These are phyloP conservation scores for Aspergillus quadricinctus DNA, from an alignment of 2,329 filamentous ascomycete species.

Conservation along the genomic window DNA sequence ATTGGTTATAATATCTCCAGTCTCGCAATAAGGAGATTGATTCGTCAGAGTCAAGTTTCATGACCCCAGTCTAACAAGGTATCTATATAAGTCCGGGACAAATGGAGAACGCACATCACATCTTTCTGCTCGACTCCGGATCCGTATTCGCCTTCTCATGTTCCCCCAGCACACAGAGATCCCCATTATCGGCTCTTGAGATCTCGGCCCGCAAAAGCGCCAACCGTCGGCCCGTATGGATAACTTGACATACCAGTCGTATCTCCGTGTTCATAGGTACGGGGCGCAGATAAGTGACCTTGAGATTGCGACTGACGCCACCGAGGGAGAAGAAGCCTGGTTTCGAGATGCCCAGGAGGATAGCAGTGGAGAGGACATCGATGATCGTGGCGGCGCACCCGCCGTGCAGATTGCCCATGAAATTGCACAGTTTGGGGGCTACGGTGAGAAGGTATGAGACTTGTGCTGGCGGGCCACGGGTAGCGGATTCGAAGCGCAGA, in stretches of 20 bases:
- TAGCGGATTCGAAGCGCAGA: slow-evolving; percentile 37
- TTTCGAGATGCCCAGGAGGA: slow-evolving; percentile 53
- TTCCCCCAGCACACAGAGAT: slow-evolving; percentile 55
- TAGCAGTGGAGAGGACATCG: slow-evolving; percentile 60
- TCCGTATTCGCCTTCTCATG: slow-evolving; percentile 64
- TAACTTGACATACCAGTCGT: slow-evolving; percentile 53
- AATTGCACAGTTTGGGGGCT: slow-evolving; percentile 85
- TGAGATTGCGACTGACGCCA: slow-evolving; percentile 63
- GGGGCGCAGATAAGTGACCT: slow-evolving; percentile 64
- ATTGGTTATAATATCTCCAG: neutral
- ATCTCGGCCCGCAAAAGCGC: slow-evolving; percentile 53
- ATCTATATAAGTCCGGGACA: neutral
- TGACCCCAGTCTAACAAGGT: neutral
- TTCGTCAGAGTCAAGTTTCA: neutral
- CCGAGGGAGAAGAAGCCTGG: slow-evolving; percentile 59
- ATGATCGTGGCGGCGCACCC: slow-evolving; percentile 67
- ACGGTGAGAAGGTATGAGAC: slow-evolving; percentile 50
- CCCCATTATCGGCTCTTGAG: slow-evolving; percentile 50
- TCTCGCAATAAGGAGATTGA: neutral
- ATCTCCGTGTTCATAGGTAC: slow-evolving; percentile 50
- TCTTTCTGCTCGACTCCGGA: slow-evolving; percentile 26
- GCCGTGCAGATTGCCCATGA: slow-evolving; percentile 86
- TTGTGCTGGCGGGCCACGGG: slow-evolving; percentile 28
- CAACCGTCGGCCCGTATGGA: slow-evolving; percentile 55
- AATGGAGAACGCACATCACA: slow-evolving; percentile 1